Evolutionary conservation across 768 basidiomycete genomes (phyloP).

Genomic region (Naganishia onofrii): DNA sequence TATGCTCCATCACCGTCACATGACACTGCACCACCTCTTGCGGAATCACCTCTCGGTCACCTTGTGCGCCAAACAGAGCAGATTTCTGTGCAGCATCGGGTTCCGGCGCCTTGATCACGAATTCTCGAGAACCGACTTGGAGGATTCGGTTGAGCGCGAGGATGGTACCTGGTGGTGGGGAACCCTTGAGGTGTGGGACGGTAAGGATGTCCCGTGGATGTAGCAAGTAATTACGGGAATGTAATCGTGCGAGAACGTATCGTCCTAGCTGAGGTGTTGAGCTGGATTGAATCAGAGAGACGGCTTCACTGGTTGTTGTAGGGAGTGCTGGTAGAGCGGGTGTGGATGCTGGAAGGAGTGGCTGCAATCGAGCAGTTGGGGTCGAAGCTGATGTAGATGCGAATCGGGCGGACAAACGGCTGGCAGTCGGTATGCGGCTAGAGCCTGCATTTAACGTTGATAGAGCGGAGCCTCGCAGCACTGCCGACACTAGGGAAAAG

Average conservation of each 20-base stretch:
- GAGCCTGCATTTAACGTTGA: background rate
- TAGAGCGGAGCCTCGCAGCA: background rate
- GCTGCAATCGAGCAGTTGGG: conserved; percentile 10
- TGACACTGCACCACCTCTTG: conserved; percentile 67
- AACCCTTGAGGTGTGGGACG: conserved; percentile 81
- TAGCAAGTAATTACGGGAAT: conserved; percentile 82
- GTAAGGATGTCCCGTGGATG: conserved; percentile 89
- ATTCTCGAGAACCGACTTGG: conserved; percentile 93
- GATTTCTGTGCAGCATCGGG: conserved; percentile 24
- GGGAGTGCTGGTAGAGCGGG: conserved; percentile 42
- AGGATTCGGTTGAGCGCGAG: conserved; percentile 79
- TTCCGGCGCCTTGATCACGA: conserved; percentile 64
- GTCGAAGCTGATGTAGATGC: conserved; percentile 21
- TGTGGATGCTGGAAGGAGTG: conserved; percentile 30
- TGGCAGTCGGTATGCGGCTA: conserved; percentile 1
- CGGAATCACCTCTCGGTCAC: conserved; percentile 58
- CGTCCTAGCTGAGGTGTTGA: conserved; percentile 74
- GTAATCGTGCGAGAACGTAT: conserved; percentile 85
- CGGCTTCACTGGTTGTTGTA: conserved; percentile 57
- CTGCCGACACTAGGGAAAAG: background rate
- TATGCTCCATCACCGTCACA: conserved; percentile 95
- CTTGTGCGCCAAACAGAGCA: conserved; percentile 30
- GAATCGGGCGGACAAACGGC: background rate
- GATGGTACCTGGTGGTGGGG: conserved; percentile 70
- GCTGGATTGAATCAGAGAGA: conserved; percentile 66